phyloP scores from a whole-genome alignment of 192 early-diverging fungal species.

The Thoreauomyces humboldtii region DNA sequence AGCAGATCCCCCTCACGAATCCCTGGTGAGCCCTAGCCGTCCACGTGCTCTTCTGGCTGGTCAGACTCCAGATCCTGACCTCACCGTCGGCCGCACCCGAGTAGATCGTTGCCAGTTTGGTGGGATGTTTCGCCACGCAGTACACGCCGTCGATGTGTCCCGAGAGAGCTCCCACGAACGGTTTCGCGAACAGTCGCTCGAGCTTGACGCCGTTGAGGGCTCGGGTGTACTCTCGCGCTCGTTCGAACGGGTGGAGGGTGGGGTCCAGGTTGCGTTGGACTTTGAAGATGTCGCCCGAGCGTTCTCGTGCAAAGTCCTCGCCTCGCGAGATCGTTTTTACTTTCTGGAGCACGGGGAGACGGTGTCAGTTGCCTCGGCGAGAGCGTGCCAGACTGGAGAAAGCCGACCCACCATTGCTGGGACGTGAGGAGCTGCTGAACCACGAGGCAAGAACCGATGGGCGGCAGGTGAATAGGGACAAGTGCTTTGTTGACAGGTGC shows the following conservation, averaged over 20 bases:
- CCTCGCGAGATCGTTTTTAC: conserved; percentile 90
- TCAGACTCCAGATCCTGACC: conserved; percentile 86
- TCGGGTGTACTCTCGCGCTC: conserved; percentile 91
- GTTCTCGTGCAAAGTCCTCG: conserved; percentile 75
- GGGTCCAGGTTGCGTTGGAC: conserved; percentile 88
- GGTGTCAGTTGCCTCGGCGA: no score
- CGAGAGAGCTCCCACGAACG: conserved; percentile 83
- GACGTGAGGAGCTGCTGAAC: no score
- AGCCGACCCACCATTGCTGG: no score
- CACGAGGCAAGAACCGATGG: no score
- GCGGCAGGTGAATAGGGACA: no score
- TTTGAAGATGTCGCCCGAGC: conserved; percentile 82
- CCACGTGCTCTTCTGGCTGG: conserved; percentile 77
- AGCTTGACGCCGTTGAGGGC: conserved; percentile 93
- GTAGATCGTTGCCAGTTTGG: conserved; percentile 73
- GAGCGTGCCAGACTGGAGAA: no score
- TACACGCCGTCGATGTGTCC: conserved; percentile 98
- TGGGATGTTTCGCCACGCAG: conserved; percentile 90
- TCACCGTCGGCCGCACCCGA: conserved; percentile 97
- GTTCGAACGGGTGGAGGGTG: conserved; percentile 87
- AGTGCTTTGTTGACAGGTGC: no score
- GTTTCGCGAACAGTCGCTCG: conserved; percentile 95
- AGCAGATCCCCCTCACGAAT: conserved; percentile 83
- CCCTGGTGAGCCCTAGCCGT: conserved; percentile 68
- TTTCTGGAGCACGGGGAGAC: conserved; percentile 65